Base-by-base conservation (phyloP, 2,329 filamentous ascomycete species). In the Epichloe sibirici region DNA sequence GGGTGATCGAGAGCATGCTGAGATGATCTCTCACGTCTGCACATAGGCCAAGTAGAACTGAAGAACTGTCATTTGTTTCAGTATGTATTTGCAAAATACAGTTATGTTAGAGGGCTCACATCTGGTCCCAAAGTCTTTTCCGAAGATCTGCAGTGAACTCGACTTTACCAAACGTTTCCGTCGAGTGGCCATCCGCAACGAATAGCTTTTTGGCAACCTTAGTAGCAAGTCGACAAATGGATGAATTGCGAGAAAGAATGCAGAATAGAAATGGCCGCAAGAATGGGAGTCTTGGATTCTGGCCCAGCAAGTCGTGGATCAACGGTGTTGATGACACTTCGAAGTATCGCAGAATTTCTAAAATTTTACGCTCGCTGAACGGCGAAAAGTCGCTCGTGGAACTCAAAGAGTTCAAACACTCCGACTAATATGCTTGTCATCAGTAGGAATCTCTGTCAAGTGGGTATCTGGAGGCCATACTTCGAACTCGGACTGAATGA, bases 181-280 rank as follows among this genome's bases (percentile, higher is more conserved):
- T 58, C 15, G 60, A 60, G n/a, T 65, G 61, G 9, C 61, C 59
- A 21, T 65, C 58, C 2, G 59, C 59, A 15, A 57, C 55, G 21
- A 80, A 73, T n/a, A 81, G 65, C 45, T 69, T 70, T 52, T 69
- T 71, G 2, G 74, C 72, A 9, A 81, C 71, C 11, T 66, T 63
- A 4, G 70, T 69, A 6, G 78, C 75, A 17, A 77, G 67, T 44
- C 66, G 67, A 38, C 78, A 69, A 38, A 81, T 68, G 2, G 69
- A 67, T 38, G 74, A 68, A 50, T 81, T 72, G 8, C 74, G 64
- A 0, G 77, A 79, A 39, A 81, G 63, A 42, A 81, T 68, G 56
- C 76, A 81, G 9, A 74, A 72, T 21, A 81, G 63, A 52, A 82
- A 76, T 0, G 75, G 71, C 45, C 73, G 71, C 38, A 79, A 71